Evolutionary conservation across 2,329 filamentous ascomycete species (phyloP), one percentile per base, ranked within the genome.

Genomic region (Colletotrichum melonis): DNA sequence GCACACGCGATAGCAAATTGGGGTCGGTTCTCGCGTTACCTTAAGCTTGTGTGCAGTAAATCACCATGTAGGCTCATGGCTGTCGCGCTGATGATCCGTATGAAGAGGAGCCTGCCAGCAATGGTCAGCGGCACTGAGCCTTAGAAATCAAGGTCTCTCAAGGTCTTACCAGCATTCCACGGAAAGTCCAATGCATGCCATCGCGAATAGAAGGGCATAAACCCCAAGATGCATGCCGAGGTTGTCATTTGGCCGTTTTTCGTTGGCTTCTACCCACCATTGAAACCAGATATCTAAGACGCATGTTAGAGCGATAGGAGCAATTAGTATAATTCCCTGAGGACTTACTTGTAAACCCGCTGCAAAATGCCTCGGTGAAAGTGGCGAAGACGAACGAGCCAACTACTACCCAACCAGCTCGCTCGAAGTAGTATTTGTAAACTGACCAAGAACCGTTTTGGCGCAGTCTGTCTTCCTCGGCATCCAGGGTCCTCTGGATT

Each of bases 191-290:
- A 46, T 19, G 22, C 56, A 56, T 1, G 32, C 35, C 6, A 56
- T n/a, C 3, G 49, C 5, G 1, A 64, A 52, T n/a, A 70, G 14
- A 35, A 70, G 2, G 9, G 35, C 67, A 19, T 70, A 70, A 6
- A 70, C 63, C 5, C 63, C 67, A 32, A 70, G 59, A 38, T 66
- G 66, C 35, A 42, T 70, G 4, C 67, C 67, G 1, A 70, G 52
- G 12, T 66, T 54, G 14, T 58, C 26, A 28, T 66, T 58, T n/a
- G 67, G 63, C 7, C 57, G 28, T 1, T 35, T 16, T 19, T 54
- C 54, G 30, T 66, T 70, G 32, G 67, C 67, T 54, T 70, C 67
- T 3, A 60, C 63, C 67, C 67, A 70, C 67, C 67, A 70, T 22
- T 70, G 52, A 2, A 70, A 58, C 67, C 67, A 70, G 32, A 70